Evolutionary conservation across 2,329 filamentous ascomycete species (phyloP), one percentile per base, ranked within the genome.

Genomic region (Trichoderma polysporum): DNA sequence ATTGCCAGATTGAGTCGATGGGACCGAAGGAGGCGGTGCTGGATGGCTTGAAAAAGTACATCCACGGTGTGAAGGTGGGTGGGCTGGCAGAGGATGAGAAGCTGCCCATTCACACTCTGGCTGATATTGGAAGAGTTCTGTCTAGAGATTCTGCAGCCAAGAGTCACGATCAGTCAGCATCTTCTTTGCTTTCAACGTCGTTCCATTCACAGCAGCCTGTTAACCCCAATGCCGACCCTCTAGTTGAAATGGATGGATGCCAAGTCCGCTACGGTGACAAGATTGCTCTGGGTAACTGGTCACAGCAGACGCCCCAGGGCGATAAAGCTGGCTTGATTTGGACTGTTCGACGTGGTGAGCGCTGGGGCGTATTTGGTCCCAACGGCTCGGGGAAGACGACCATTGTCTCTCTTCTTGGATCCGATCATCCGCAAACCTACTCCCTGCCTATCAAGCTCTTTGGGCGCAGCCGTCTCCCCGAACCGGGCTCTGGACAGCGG

Each of bases 301-400:
- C 82, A 15, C 86, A 92, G 76, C 73, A 83, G n/a, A 78, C 74
- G 1, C 75, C 84, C 13, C 72, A 85, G 3, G 85, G 85, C 0
- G 72, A 81, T 54, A 71, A 79, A 19, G 77, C 85, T 1, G 94
- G 94, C 0, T 81, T 98, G 6, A 85, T 90, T 74, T 97, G 95
- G 93, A 91, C 86, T 0, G 89, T 98, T 27, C 87, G 88, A 45
- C 87, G 90, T 60, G 94, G 94, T 27, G 89, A 97, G 76, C 88
- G 94, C 69, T 97, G 93, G 91, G 94, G 92, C 3, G 86, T 98
- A 19, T 95, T 99, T 74, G 95, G 95, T 0, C 91, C 94, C 35
- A 98, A 99, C 73, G 95, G 91, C 13, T 97, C 93, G 0, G 95
- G 95, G 19, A 99, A 99, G 81, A 99, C 95, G 0, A 99, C 95